Conservation (phyloP, 345 rosid genomes). For the Diplotaxis tenuifolia region DNA sequence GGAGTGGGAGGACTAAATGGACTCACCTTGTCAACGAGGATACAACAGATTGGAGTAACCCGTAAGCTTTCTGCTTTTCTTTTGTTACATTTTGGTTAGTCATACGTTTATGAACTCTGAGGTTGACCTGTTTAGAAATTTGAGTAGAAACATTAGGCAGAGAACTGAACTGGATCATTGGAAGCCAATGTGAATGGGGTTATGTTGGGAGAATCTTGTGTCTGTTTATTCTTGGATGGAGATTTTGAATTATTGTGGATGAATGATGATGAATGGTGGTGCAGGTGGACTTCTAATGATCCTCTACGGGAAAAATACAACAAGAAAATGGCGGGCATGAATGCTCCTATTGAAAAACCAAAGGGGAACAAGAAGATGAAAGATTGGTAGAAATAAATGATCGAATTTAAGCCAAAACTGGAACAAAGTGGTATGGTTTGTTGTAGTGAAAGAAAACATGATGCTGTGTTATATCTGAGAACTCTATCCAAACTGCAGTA, state of each 20-base stretch:
- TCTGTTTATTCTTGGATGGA: neutral
- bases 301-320: conserved; percentile 75
- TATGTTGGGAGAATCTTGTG: conserved; percentile 1
- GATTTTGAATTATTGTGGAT: too few relatives aligned
- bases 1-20: conserved; percentile 85
- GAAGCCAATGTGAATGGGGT: neutral
- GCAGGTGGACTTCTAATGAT: conserved; percentile 70
- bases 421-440: neutral
- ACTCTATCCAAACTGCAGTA: neutral
- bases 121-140: neutral
- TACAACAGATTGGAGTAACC: conserved; percentile 82
- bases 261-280: too few relatives aligned
- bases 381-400: conserved; percentile 52
- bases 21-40: conserved; percentile 83
- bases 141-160: conserved; percentile 12
- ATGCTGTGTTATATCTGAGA: neutral
- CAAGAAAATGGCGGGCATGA: conserved; percentile 75
- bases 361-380: conserved; percentile 80
- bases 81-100: neutral
- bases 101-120: neutral
- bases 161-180: conserved; percentile 2
- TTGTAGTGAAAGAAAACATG: neutral
- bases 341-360: conserved; percentile 59
- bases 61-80: conserved; percentile 44
- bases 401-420: neutral